Evolutionary conservation across 441 rosid genomes (phyloP), one percentile per base, ranked within the genome.

Genomic region (Pelargonium cotyledonis): DNA sequence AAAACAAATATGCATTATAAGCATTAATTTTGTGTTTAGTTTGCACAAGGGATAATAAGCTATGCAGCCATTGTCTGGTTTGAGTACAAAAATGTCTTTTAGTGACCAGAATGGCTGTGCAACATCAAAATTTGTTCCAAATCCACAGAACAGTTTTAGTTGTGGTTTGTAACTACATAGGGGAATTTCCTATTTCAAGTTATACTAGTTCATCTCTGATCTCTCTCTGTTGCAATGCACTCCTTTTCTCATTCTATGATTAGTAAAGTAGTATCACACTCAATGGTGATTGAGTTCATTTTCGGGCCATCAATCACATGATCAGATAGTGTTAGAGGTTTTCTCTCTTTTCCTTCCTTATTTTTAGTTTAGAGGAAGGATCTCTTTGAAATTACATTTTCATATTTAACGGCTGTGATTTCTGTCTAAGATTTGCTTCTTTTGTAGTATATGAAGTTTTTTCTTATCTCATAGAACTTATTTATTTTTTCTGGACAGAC

Each of bases 401-500:
- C 26, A 31, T 61, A 61, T 23, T 2, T 4, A 61, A 26, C 4
- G 40, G 5, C 1, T 61, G 12, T 11, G 15, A 38, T 60, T 35
- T 9, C 11, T 47, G 8, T 70, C 18, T 16, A 38, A 41, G 23
- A 23, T 38, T 66, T 66, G 65, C 11, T 65, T 66, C 11, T 43
- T 46, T 66, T 47, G 8, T 14, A 53, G 73, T 23, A 49, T 38
- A 15, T 65, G 11, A 65, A 61, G 21, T 71, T 16, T 57, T 51
- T 8, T 38, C 63, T 70, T 66, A 31, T n/a, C 40, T 70, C 41
- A 55, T 72, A 63, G 58, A 65, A 63, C 58, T 57, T 35, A n/a
- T 65, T n/a, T 47, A 23, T 55, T 65, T 38, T 55, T 44, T 41
- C 65, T 73, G 81, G 41, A 73, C 96, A 95, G 99, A 95, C 81